Evolutionary conservation across 495 filamentous ascomycete genomes (phyloP).

Genomic region (Pyronema omphalodes): DNA sequence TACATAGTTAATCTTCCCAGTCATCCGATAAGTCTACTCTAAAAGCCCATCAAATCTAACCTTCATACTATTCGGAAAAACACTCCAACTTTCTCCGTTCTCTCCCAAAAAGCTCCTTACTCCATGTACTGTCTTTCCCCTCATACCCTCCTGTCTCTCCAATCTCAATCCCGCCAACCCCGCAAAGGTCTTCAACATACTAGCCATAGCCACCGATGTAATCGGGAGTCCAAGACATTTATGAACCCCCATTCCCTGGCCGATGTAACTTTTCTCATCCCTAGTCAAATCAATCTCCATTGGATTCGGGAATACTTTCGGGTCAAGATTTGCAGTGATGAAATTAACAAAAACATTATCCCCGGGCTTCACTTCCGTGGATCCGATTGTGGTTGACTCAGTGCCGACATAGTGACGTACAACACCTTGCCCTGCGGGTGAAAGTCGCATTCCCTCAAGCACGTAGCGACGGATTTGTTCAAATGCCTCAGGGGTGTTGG

Average conservation of each 20-base stretch:
- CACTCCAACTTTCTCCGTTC: no score
- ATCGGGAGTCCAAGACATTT: background rate
- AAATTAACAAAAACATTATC: background rate
- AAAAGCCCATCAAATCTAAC: no score
- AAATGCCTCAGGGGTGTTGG: slow-evolving; percentile 5
- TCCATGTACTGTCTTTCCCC: no score
- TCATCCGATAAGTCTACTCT: no score
- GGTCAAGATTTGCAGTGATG: background rate
- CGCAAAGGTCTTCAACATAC: background rate
- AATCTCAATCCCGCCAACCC: background rate
- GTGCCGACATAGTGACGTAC: background rate
- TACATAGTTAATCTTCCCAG: no score
- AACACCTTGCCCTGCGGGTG: background rate
- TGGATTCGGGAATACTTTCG: background rate
- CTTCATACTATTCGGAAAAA: no score
- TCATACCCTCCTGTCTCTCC: no score
- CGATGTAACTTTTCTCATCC: background rate
- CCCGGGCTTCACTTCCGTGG: background rate
- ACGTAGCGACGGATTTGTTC: slow-evolving; percentile 10
- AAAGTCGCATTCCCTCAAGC: slow-evolving; percentile 14
- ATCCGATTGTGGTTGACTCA: background rate
- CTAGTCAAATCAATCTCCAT: background rate
- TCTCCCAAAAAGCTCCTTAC: no score
- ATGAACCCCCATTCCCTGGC: background rate
- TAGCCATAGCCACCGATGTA: background rate